Conservation (phyloP, 129 eudicot genomes). For the Lonicera japonica region DNA sequence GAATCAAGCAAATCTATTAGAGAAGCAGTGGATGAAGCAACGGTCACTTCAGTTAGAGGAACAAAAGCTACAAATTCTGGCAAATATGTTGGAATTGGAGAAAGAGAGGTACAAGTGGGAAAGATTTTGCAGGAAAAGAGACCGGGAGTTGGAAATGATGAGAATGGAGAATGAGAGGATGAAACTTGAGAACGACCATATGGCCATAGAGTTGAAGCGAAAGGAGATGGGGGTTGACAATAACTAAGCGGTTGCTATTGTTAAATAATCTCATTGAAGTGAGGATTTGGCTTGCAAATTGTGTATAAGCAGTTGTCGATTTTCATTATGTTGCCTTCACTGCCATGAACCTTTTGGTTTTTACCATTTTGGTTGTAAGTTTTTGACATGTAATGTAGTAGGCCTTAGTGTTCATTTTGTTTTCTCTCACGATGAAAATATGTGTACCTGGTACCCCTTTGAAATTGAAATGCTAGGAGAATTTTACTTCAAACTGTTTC, state of each 20-base stretch:
- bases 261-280: too few relatives aligned
- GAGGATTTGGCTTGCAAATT: background rate
- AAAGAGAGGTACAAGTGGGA: conserved; percentile 84
- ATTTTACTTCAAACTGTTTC: background rate
- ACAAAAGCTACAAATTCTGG: conserved; percentile 59
- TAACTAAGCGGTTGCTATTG: conserved; percentile 12
- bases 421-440: background rate
- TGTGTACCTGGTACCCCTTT: background rate
- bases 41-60: conserved; percentile 53
- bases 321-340: background rate
- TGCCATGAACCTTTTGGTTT: background rate
- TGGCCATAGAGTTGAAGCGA: conserved; percentile 70
- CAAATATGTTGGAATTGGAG: conserved; percentile 76
- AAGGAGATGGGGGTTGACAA: conserved; percentile 48
- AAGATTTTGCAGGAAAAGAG: conserved; percentile 59
- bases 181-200: conserved; percentile 77
- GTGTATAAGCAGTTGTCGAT: conserved; percentile 7
- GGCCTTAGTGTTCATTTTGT: background rate
- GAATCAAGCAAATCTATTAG: conserved; percentile 26
- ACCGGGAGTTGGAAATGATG: conserved; percentile 62
- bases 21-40: conserved; percentile 48
- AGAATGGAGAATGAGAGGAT: conserved; percentile 72
- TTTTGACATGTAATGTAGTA: conserved; percentile 3
- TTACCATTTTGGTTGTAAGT: conserved; percentile 4
- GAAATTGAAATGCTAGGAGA: background rate